Base-by-base conservation (phyloP, 306 rosid genomes). In the Bauhinia variegata region DNA sequence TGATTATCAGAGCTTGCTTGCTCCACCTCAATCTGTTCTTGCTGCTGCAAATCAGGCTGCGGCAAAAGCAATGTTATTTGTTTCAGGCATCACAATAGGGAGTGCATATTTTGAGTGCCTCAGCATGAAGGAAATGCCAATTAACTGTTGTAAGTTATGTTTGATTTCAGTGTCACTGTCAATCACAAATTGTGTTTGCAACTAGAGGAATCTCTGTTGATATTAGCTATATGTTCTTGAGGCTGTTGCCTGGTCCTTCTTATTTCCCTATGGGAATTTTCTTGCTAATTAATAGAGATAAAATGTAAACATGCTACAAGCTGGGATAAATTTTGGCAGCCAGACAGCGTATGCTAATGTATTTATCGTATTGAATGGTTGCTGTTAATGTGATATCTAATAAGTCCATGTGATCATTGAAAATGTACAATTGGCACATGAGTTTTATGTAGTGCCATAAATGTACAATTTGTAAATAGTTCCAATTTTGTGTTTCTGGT, bases 11-110 rank as follows among this genome's bases (percentile, higher is more conserved):
- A 80, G 89, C 66, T 75, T 93, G 89, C 85, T 90, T 66, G 60
- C 86, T 71, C 96, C 99, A 44, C 97, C 97, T 68, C 89, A 80
- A 46, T 79, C 84, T 56, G 83, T 85, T 73, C 75, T 79, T 58
- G 46, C 86, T 66, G 86, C 92, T 23, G 89, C 90, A 42, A 90
- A 93, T 85, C 97, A 93, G 82, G 99, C 95, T 46, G 97, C 90
- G 52, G 95, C 92, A 28, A 93, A 93, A 70, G 95, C 99, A 54
- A 83, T 90, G 88, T 75, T 93, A 44, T 80, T 86, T 73, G 67
- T 83, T 75, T 90, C 99, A 32, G 95, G 96, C 72, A 80, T 89
- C 74, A 65, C 74, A 63, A 60, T 71, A 18, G 96, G 88, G 62
- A 89, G 82, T 78, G 83, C 85, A 39, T 92, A 89, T 76, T 84